A percentile compares a stretch with the other conserved stretches of the same genome.
Evolutionary conservation across 176 grass and related monocot species (phyloP).

Genomic region (Carex parvula): DNA sequence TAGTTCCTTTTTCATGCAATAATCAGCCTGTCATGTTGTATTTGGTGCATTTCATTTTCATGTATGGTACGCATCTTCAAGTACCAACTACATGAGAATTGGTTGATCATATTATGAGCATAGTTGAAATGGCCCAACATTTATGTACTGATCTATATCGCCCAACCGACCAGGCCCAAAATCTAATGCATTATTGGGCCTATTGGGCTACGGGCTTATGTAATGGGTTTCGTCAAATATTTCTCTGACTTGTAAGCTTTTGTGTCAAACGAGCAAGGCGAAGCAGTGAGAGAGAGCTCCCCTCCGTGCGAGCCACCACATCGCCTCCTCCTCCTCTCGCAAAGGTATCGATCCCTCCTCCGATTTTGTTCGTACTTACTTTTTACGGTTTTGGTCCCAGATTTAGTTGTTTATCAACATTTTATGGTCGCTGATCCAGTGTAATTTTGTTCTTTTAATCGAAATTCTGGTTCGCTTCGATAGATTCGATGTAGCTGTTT

Average conservation of each 20-base stretch:
- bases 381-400: not conserved
- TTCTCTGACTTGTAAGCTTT: not conserved
- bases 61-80: not conserved
- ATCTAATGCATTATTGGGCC: not conserved
- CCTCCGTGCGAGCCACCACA: slow-evolving; percentile 15
- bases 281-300: not conserved
- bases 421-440: not conserved
- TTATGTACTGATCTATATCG: too few relatives aligned
- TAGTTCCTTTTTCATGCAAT: not conserved
- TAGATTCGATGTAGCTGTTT: slow-evolving; percentile 2
- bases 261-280: not conserved
- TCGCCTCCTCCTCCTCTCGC: not conserved
- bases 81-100: not conserved
- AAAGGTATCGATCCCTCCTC: not conserved
- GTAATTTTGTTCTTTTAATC: not conserved
- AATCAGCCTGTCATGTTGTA: too few relatives aligned
- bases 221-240: not conserved
- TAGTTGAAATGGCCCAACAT: too few relatives aligned
- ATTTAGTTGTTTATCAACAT: not conserved
- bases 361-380: not conserved
- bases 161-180: too few relatives aligned
- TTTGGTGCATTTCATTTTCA: not conserved
- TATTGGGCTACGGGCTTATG: not conserved
- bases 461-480: not conserved
- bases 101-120: too few relatives aligned